Evolutionary conservation across 2,329 filamentous ascomycete genomes (phyloP), one percentile per base, ranked within the genome.

Genomic region (Penicillium sp.): DNA sequence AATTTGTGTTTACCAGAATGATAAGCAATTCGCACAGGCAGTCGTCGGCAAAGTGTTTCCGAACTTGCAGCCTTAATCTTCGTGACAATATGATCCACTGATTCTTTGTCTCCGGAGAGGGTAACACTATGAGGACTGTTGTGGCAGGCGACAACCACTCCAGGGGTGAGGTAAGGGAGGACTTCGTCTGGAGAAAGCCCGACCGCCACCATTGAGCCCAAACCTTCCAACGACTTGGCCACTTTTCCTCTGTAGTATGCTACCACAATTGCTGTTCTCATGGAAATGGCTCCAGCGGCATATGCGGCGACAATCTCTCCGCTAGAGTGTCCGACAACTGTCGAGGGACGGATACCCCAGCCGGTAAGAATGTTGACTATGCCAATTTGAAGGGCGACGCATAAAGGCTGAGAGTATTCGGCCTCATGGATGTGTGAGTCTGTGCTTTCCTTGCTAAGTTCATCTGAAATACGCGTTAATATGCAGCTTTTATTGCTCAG

Each of bases 291-390:
- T 1, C 67, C 63, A 0, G 65, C 59, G 3, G 70, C 67, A 57
- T 72, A 75, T 0, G 72, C 71, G 2, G 71, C 71, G 1, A 63
- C 70, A 36, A 75, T 74, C 54, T 75, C 73, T 1, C 73, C 73
- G 11, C 59, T 64, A 0, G 71, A 73, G 49, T 75, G 71, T 0
- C 73, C 72, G 1, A 73, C 54, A 4, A 71, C 67, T 1, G 58
- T 48, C 0, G 47, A 13, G 9, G 70, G 66, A 0, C 27, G 21
- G 5, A 74, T 54, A 1, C 63, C 65, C 62, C 61, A 67, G 1
- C 43, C 11, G 0, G 18, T 21, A 1, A 74, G 62, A 2, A 74
- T 47, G 18, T 72, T 63, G 1, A 70, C 60, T 0, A 76, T 48
- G 8, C 61, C 68, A 11, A 75, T 56, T 46, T 76, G 73, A 5